A percentile compares a stretch with the other conserved stretches of the same genome.
Conservation (phyloP, 345 rosid genomes). For the sweet orange (Citrus sinensis) region DNA sequence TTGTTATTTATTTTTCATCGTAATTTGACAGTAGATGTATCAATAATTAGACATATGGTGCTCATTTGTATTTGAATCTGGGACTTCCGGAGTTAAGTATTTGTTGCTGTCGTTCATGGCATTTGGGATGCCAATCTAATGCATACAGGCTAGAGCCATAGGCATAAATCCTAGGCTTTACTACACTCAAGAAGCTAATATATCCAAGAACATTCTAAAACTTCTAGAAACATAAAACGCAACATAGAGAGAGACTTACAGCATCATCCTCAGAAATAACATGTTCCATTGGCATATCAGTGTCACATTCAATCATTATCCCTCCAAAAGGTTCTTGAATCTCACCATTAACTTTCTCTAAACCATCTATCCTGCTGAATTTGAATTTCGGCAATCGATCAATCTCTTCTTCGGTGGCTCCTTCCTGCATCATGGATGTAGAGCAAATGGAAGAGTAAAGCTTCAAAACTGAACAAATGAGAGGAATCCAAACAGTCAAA, state of each 20-base stretch:
- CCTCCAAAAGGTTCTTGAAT: conserved; percentile 54
- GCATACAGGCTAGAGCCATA: not conserved
- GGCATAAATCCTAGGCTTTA: not conserved
- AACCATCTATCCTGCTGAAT: conserved; percentile 36
- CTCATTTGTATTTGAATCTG: not conserved
- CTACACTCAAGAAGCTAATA: not conserved
- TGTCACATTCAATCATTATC: conserved; percentile 56
- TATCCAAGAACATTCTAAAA: not conserved
- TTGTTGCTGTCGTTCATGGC: not conserved
- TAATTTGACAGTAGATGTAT: not conserved
- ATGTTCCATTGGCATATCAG: conserved; percentile 49
- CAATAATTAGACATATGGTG: not conserved
- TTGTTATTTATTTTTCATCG: not conserved
- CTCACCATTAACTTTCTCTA: conserved; percentile 51
- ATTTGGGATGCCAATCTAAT: not conserved
- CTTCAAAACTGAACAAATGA: not conserved
- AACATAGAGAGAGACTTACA: conserved; percentile 42
- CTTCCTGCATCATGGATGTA: conserved; percentile 51
- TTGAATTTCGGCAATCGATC: conserved; percentile 61
- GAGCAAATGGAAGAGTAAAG: not conserved
- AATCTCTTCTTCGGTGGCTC: conserved; percentile 78
- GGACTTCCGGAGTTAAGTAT: not conserved
- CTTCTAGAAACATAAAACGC: not conserved
- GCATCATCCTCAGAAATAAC: conserved; percentile 64
- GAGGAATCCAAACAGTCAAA: conserved; percentile 1